These are phyloP conservation scores for Didymella keratinophila DNA, from an alignment of 2,329 filamentous ascomycete species.

Conservation along the genomic window DNA sequence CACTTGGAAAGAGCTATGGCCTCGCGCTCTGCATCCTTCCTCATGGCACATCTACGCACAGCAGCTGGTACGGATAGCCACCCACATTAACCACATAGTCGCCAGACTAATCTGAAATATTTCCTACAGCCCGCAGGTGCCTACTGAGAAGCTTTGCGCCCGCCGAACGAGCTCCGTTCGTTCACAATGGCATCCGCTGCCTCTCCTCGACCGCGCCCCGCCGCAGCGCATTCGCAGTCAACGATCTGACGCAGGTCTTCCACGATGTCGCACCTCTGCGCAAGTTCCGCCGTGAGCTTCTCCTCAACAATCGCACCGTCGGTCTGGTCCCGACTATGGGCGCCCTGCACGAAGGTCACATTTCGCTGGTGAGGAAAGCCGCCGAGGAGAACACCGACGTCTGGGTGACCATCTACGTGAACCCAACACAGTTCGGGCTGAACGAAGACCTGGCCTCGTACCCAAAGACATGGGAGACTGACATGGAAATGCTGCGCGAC, in stretches of 20 bases:
- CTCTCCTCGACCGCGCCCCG: conserved; percentile 31
- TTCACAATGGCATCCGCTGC: conserved; percentile 26
- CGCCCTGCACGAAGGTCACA: conserved; percentile 89
- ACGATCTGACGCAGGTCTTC: conserved; percentile 69
- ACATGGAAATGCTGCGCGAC: conserved; percentile 70
- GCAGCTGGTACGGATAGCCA: conserved; percentile 28
- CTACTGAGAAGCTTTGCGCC: conserved; percentile 7
- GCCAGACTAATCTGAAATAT: conserved; percentile 26
- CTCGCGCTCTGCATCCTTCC: conserved; percentile 32
- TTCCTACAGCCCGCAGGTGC: conserved; percentile 13
- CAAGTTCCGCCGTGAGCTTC: conserved; percentile 71
- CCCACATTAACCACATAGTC: conserved; percentile 20
- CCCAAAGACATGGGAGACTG: conserved; percentile 85
- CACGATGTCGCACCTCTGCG: conserved; percentile 77
- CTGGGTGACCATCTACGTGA: conserved; percentile 92
- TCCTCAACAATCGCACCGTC: conserved; percentile 73
- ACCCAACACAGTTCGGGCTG: conserved; percentile 93
- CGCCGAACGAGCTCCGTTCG: conserved; percentile 11
- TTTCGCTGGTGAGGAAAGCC: conserved; percentile 84
- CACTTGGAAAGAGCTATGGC: conserved; percentile 20
- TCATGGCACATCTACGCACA: conserved; percentile 34
- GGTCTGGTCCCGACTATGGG: conserved; percentile 98
- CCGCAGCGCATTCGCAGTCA: conserved; percentile 28
- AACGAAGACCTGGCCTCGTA: conserved; percentile 89
- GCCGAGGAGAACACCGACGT: conserved; percentile 85